Base-by-base conservation (phyloP, 2,329 filamentous ascomycete species). In the Metarhizium humberi region DNA sequence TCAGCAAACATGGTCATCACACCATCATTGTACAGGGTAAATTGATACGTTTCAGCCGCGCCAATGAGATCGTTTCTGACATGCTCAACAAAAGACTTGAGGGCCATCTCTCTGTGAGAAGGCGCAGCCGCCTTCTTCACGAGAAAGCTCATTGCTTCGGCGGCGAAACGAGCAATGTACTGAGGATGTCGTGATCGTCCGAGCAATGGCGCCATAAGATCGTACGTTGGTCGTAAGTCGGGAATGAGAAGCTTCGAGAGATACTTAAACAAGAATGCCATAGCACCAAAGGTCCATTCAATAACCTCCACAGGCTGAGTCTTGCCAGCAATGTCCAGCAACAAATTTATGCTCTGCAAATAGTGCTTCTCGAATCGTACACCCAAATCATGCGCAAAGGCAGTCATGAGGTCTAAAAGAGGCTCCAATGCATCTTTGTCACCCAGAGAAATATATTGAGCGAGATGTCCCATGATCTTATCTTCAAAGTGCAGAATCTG, bases 221-320 rank as follows among this genome's bases (percentile, higher is more conserved):
- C 82, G 67, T 90, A 92, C 2, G 95, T 86, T 50, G 92, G 90
- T 58, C 88, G 79, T 59, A 99, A 73, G 66, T 99, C 89, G 4
- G 90, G 87, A 0, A 94, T 88, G 25, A 99, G 73, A 0, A 97
- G 79, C 60, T 90, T 85, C 2, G 91, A 95, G 5, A 99, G 81
- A 66, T 97, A 97, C 68, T 99, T 99, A 81, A 99, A 96, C 45
- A 97, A 78, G 78, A 95, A 99, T 49, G 94, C 91, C 55, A 99
- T 77, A 62, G 90, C 92, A 13, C 87, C 90, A 72, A 99, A 99
- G 52, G 90, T 92, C 92, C 92, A 97, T 73, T 99, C 94, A 52
- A 97, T 89, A n/a, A 95, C 91, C 59, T 92, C 89, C 30, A 89
- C 85, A 65, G 89, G 87, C 55, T 88, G 79, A 53, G 89, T 84